Base-by-base conservation (phyloP, 139 green algal genomes). In the Chlamydomonas schloesseri region DNA sequence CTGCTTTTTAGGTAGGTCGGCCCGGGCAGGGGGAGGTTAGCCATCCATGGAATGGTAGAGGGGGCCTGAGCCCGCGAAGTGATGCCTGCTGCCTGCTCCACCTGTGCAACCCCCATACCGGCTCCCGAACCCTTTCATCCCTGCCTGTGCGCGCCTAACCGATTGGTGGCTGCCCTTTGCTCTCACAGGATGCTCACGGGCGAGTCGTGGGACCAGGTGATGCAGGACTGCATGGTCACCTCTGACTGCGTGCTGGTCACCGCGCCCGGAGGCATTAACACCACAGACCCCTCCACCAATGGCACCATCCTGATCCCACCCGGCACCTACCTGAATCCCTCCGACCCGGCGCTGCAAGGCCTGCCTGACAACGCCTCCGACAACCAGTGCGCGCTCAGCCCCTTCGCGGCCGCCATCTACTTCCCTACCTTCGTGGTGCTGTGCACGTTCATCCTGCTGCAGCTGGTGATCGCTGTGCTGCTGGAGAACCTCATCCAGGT, bases 171-270 rank as follows among this genome's bases (percentile, higher is more conserved):
- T n/a, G n/a, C n/a, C n/a, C 42, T 8, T 50, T 8, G 6, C 42
- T 50, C 42, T 8, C 42, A 50, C 42, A 82, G 94, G 24, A 93
- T 94, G 88, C 73, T 93, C 14, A 96, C 95, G 20, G 91, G 94
- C 20, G 95, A 98, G 86, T 87, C 73, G n/a, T 98, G 95, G 95
- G 91, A 96, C 81, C 88, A 88, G 42, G 89, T 96, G 57, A 96
- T 98, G 92, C 55, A 94, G 75, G 95, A 97, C 75, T 92, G 86
- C 87, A 96, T 95, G 88, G 37, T 92, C 15, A 73, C n/a, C 46
- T 79, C 17, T 2, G 62, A 84, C 62, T 96, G 93, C 87, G 84
- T 92, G 36, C n/a, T 87, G 33, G 37, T 83, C 31, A 46, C 57
- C 5, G 26, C 68, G 21, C 36, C 73, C n/a, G 24, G 26, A 34